These are phyloP conservation scores for Sungouiella thailandica DNA, from an alignment of 805 yeast species.

Conservation along the genomic window DNA sequence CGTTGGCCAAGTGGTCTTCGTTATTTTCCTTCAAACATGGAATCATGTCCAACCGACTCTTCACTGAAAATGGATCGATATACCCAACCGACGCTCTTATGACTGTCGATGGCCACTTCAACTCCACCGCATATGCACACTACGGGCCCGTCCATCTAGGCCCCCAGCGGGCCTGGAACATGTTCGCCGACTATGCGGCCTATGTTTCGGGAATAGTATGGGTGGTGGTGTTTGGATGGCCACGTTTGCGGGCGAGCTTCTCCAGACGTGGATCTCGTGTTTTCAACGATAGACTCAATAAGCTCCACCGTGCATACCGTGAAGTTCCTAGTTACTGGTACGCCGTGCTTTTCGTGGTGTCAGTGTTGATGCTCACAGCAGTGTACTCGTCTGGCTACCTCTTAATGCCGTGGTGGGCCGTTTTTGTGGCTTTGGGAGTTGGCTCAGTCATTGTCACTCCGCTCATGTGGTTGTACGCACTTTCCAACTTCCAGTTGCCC, in stretches of 20 bases:
- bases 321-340: slow-evolving; percentile 46
- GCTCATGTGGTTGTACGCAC: slow-evolving; percentile 45
- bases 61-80: slow-evolving; percentile 29
- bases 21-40: slow-evolving; percentile 30
- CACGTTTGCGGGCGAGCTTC: slow-evolving; percentile 7
- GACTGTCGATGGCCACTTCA: slow-evolving; percentile 35
- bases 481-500: slow-evolving; percentile 48
- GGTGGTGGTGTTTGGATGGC: slow-evolving; percentile 37
- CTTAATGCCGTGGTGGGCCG: slow-evolving; percentile 42
- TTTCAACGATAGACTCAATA: slow-evolving; percentile 41
- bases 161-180: slow-evolving; percentile 46
- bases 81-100: slow-evolving; percentile 42
- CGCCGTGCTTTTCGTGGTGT: slow-evolving; percentile 25
- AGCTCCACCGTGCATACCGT: slow-evolving; percentile 31
- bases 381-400: slow-evolving; percentile 17
- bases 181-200: slow-evolving; percentile 51
- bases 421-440: slow-evolving; percentile 37
- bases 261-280: slow-evolving; percentile 2
- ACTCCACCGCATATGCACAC: slow-evolving; percentile 40
- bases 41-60: slow-evolving; percentile 43
- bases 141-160: slow-evolving; percentile 46
- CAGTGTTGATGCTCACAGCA: slow-evolving; percentile 13
- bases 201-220: slow-evolving; percentile 45
- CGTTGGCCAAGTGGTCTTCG: slow-evolving; percentile 43
- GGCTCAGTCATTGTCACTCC: slow-evolving; percentile 47